A percentile compares a stretch with the other conserved stretches of the same genome.
Conservation (phyloP, 83 land plant species). For the Picea abies region DNA sequence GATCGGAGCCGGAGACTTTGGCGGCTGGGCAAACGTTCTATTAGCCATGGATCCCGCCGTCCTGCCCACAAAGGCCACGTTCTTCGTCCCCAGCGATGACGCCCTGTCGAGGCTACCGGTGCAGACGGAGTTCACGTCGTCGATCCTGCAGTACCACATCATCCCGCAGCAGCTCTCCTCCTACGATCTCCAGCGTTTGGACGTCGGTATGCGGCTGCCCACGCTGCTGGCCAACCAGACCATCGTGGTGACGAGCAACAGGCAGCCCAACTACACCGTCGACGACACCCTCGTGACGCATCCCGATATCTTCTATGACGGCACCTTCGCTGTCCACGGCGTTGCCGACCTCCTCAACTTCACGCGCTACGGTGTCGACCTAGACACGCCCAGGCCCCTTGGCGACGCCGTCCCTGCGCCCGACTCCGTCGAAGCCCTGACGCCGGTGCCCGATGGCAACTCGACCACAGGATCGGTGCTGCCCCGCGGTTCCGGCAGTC, state of each 20-base stretch:
- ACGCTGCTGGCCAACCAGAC: slow-evolving; percentile 27
- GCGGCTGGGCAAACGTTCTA: too few relatives aligned
- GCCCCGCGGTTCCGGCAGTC: background rate
- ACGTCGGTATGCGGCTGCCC: slow-evolving; percentile 31
- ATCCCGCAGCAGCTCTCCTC: slow-evolving; percentile 50
- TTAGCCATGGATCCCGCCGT: slow-evolving; percentile 11
- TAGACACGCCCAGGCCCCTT: too few relatives aligned
- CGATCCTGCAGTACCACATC: slow-evolving; percentile 49
- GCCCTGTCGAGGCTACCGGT: background rate
- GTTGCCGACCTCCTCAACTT: slow-evolving; percentile 31
- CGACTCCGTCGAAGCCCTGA: background rate
- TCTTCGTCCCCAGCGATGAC: slow-evolving; percentile 36
- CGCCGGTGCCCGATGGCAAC: background rate
- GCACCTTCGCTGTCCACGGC: slow-evolving; percentile 36
- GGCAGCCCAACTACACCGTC: slow-evolving; percentile 25
- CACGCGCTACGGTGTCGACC: slow-evolving; percentile 4
- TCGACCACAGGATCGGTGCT: background rate
- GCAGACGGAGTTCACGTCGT: slow-evolving; percentile 8
- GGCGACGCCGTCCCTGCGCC: background rate
- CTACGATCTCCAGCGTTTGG: slow-evolving; percentile 32
- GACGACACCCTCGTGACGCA: slow-evolving; percentile 31
- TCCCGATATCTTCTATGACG: slow-evolving; percentile 35
- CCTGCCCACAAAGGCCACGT: slow-evolving; percentile 33
- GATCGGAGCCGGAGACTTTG: too few relatives aligned
- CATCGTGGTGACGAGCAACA: too few relatives aligned